Evolutionary conservation across 495 filamentous ascomycete species (phyloP), one percentile per base, ranked within the genome.

Genomic region (Tuber microsphaerosporum): DNA sequence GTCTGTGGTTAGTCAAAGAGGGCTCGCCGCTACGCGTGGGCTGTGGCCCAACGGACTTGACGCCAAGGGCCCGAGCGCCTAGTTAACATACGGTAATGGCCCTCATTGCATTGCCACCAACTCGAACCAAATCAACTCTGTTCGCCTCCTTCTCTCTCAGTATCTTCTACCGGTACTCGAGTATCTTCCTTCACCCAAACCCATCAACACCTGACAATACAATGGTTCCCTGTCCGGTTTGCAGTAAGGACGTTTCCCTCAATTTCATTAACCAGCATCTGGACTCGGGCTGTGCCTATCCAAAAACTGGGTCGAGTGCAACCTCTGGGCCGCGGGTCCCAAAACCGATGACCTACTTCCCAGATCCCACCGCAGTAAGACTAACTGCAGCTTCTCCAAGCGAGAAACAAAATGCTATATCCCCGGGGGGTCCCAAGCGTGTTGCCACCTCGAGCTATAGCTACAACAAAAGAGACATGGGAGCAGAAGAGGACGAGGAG

Each of bases 231-330:
- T 99, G 95, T 82, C 95, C 95, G 9, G 92, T 94, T 74, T 99
- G 95, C 85, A 86, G 88, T 71, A 92, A 93, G 76, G 85, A 87
- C 61, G 94, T 98, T 77, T 88, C 90, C 72, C 85, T 91, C 73
- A 79, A 85, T 73, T 88, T 92, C 75, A 99, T 99, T 85, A 99
- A 99, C 83, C 86, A 88, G 71, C 95, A 99, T 83, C 89, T 99
- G 79, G 95, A 99, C 84, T 93, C 92, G 22, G 88, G 88, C 79
- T 98, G 95, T 84, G 84, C 71, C 80, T 85, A 79, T 83, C 84
- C 79, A 71, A 84, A 78, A 76, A 75, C 56, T 86, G 87, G 22
- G 22, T 71, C 17, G 43, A 42, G 22, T 41, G 5, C 70, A n/a
- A 43, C 70, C 17, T 16, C 43, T 44, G 70, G 37, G 39, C 34